Base-by-base conservation (phyloP, 352 stramenopile genomes). In the Pythium guiyangense region DNA sequence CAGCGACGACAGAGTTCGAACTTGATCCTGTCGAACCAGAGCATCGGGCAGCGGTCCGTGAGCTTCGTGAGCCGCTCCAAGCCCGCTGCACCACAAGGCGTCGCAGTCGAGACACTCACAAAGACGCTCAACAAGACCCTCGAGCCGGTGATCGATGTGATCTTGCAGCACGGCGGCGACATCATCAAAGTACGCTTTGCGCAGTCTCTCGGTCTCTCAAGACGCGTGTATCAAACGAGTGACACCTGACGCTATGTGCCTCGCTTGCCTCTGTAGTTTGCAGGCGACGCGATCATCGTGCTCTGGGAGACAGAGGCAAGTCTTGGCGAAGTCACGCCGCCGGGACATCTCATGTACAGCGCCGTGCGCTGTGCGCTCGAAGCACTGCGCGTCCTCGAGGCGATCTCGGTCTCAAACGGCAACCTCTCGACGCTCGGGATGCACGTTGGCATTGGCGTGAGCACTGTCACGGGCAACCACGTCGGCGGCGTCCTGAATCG, bases 371-470 rank as follows among this genome's bases (percentile, higher is more conserved):
- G 81, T 55, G 81, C 81, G 3, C 51, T 90, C 9, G 73, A 90
- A 37, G 79, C 77, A 8, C 66, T 89, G 15, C 64, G 65, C 0
- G 70, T 81, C 10, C 59, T 91, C 6, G 35, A 76, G 10, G 35
- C 51, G 12, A 67, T 65, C 9, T 70, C 69, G 0, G 44, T 52
- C 27, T 50, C 51, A 14, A 49, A 70, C 27, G 60, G 66, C 11
- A 60, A 66, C 18, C 66, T 64, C 25, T 66, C 62, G 17, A 73
- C 74, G 4, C 62, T 95, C 2, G 77, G 80, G 0, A 90, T 96
- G 78, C 85, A 95, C 50, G 77, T 94, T 10, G 84, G 87, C 29
- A 84, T 96, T 57, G 87, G 87, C 4, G 75, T 83, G 10, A 92
- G 85, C 55, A 59, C 76, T 29, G 67, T 95, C 43, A 84, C 83